A percentile compares a stretch with the other conserved stretches of the same genome.
phyloP scores from a whole-genome alignment of 2,329 filamentous ascomycete genomes.

The Penicillium sp. region DNA sequence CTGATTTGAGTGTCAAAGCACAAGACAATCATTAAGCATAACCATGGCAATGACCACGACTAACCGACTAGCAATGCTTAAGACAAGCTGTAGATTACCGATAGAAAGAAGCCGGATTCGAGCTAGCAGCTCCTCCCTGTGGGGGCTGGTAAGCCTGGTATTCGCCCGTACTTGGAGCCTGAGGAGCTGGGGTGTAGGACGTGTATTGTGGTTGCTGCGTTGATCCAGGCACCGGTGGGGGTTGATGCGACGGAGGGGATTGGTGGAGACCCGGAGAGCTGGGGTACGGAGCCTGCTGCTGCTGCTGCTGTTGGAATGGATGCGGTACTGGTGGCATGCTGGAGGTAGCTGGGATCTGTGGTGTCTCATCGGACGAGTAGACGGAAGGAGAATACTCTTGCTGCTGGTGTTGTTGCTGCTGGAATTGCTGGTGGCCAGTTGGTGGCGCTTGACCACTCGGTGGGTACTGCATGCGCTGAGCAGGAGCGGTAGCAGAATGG shows the following conservation, averaged over 20 bases:
- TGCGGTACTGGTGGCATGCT: conserved; percentile 15
- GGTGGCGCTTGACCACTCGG: conserved; percentile 27
- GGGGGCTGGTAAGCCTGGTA: conserved; percentile 41
- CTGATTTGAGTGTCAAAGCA: neutral
- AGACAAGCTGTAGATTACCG: conserved; percentile 24
- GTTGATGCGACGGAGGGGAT: conserved; percentile 32
- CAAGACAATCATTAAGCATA: conserved; percentile 3
- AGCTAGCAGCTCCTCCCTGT: conserved; percentile 28
- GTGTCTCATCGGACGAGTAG: conserved; percentile 38
- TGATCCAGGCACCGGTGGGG: conserved; percentile 35
- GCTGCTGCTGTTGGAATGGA: conserved; percentile 27
- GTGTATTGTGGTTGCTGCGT: conserved; percentile 35
- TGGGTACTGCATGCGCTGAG: conserved; percentile 35
- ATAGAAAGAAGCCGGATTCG: conserved; percentile 42
- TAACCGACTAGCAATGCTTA: neutral
- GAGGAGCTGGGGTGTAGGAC: conserved; percentile 25
- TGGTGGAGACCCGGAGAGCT: conserved; percentile 30
- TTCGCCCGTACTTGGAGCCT: conserved; percentile 23
- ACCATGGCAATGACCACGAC: neutral
- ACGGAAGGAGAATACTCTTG: conserved; percentile 41
- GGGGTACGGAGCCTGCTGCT: conserved; percentile 35
- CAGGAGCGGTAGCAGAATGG: conserved; percentile 21
- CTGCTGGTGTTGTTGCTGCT: conserved; percentile 32
- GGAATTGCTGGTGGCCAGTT: conserved; percentile 31
- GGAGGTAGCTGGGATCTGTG: conserved; percentile 20